phyloP scores from a whole-genome alignment of 2,329 filamentous ascomycete species.

The Aspergillus pseudoterreus region DNA sequence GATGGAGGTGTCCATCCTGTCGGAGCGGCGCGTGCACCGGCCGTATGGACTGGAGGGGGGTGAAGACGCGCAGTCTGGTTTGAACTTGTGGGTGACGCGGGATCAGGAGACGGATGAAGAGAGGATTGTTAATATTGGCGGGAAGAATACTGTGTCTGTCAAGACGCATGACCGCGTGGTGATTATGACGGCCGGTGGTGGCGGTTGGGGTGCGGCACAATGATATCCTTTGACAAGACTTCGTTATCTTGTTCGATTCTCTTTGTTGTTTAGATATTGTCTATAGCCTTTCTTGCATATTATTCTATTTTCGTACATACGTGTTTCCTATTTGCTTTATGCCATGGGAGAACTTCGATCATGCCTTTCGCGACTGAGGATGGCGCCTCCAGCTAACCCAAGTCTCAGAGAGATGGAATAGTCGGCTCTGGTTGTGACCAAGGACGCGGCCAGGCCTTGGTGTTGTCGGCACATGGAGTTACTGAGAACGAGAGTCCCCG shows the following conservation, averaged over 20 bases:
- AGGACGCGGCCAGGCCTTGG: constrained; percentile 52
- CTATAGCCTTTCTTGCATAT: neutral
- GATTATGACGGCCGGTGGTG: constrained; percentile 55
- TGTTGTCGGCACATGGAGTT: constrained; percentile 47
- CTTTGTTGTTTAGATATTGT: too few relatives aligned
- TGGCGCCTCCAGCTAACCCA: constrained; percentile 44
- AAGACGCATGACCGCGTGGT: constrained; percentile 59
- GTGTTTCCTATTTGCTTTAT: too few relatives aligned
- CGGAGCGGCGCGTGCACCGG: constrained; percentile 69
- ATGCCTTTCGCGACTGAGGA: neutral
- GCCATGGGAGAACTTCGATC: too few relatives aligned
- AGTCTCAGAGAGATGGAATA: constrained; percentile 66
- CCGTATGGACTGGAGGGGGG: constrained; percentile 85
- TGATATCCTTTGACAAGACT: neutral
- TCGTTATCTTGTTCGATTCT: neutral
- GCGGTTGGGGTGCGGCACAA: constrained; percentile 35
- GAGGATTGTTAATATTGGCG: constrained; percentile 56
- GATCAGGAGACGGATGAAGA: constrained; percentile 56
- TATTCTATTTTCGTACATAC: neutral
- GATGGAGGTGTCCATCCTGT: constrained; percentile 75
- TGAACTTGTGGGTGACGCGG: constrained; percentile 83
- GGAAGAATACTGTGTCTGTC: constrained; percentile 61
- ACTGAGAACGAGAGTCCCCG: constrained; percentile 59
- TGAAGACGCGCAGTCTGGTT: constrained; percentile 69
- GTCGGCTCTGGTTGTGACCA: constrained; percentile 65